Conservation (phyloP, 345 rosid species). For the Acer campestre region DNA sequence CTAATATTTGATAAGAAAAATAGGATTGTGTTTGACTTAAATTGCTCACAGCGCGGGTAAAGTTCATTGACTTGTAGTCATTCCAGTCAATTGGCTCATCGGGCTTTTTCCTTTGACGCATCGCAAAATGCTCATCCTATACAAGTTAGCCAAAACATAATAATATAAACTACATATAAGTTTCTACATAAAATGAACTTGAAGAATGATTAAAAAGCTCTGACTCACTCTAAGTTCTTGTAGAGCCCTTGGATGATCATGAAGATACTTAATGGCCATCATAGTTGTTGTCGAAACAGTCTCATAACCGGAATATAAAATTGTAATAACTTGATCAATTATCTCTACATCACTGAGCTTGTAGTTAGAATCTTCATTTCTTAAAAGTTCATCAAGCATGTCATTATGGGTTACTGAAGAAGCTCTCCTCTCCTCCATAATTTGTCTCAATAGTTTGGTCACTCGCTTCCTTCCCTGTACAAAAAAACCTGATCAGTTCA, state of each 20-base stretch:
- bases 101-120: constrained; percentile 38
- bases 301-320: constrained; percentile 78
- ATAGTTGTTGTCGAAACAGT: constrained; percentile 78
- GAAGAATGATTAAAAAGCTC: neutral
- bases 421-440: constrained; percentile 60
- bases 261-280: constrained; percentile 83
- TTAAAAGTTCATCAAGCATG: constrained; percentile 65
- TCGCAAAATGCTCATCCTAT: constrained; percentile 59
- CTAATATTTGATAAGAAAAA: neutral
- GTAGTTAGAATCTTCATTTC: constrained; percentile 45
- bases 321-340: constrained; percentile 68
- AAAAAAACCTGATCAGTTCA: neutral
- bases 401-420: constrained; percentile 48
- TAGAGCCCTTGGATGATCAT: constrained; percentile 71
- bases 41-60: constrained; percentile 60
- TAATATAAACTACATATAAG: neutral
- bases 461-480: constrained; percentile 62
- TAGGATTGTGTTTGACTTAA: neutral
- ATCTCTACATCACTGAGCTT: constrained; percentile 64
- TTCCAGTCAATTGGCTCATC: constrained; percentile 53
- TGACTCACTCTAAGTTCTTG: constrained; percentile 63
- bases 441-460: constrained; percentile 38
- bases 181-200: neutral
- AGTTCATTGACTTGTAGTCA: constrained; percentile 59
- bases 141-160: neutral